These are phyloP conservation scores for Casaregolazyma suthepensis DNA, from an alignment of 1,139 yeast genomes.

Conservation along the genomic window DNA sequence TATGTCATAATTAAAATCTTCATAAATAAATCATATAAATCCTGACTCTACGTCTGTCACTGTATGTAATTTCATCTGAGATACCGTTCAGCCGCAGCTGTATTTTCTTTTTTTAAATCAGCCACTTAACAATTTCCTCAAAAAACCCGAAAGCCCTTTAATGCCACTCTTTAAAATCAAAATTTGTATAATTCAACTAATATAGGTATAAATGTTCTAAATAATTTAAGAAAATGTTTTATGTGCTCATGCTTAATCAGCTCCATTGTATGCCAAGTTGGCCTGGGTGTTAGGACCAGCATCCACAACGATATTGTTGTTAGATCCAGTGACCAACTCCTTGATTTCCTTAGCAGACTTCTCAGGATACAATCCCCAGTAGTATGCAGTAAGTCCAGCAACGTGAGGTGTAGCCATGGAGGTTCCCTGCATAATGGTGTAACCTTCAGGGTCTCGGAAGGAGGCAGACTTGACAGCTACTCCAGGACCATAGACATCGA, in stretches of 20 bases:
- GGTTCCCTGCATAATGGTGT: conserved; percentile 64
- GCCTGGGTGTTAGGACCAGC: neutral
- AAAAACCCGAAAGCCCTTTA: too few species aligned
- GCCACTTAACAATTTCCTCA: too few species aligned
- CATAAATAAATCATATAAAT: too few species aligned
- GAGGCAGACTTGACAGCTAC: conserved; percentile 50
- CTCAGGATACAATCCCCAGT: conserved; percentile 41
- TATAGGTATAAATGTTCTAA: neutral
- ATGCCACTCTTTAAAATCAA: too few species aligned
- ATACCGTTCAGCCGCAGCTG: neutral
- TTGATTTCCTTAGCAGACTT: conserved; percentile 18
- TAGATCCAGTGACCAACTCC: conserved; percentile 12
- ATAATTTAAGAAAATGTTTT: too few species aligned
- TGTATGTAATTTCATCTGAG: neutral
- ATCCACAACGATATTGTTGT: neutral
- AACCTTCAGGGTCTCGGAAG: conserved; percentile 21
- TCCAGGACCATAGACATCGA: conserved; percentile 79
- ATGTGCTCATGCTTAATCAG: neutral
- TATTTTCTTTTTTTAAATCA: neutral
- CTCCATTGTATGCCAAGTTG: conserved; percentile 12
- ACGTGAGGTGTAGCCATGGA: conserved; percentile 87
- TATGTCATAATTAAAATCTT: too few species aligned
- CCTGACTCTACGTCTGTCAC: too few species aligned
- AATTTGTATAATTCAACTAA: neutral
- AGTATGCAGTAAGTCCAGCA: conserved; percentile 64